These are phyloP conservation scores for Trametes hirsuta DNA, from an alignment of 1,284 basidiomycete species.

Conservation along the genomic window DNA sequence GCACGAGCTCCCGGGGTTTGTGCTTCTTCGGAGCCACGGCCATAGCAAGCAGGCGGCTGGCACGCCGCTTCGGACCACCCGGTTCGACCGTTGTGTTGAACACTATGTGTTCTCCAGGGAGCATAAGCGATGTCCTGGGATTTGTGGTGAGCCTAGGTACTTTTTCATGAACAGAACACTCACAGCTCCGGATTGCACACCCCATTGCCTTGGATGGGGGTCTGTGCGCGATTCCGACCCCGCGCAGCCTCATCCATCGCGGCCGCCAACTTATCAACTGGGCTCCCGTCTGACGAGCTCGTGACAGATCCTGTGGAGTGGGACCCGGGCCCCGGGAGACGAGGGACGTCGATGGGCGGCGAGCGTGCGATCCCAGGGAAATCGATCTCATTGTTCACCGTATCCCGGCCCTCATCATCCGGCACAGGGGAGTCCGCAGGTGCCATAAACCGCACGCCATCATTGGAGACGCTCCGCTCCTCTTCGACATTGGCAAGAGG, in stretches of 20 bases:
- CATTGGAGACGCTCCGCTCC: constrained; percentile 14
- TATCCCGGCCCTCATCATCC: constrained; percentile 33
- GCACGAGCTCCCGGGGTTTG: constrained; percentile 57
- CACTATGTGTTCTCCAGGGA: constrained; percentile 49
- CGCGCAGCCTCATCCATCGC: constrained; percentile 42
- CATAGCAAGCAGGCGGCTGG: constrained; percentile 59
- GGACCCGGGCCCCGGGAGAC: constrained; percentile 32
- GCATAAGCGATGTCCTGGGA: constrained; percentile 45
- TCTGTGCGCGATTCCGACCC: constrained; percentile 56
- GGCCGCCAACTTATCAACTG: constrained; percentile 43
- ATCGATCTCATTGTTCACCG: constrained; percentile 31
- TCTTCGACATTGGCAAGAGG: constrained; percentile 21
- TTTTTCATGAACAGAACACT: constrained; percentile 23
- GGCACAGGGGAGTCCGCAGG: constrained; percentile 20
- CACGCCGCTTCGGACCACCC: constrained; percentile 57
- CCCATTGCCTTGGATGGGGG: constrained; percentile 59
- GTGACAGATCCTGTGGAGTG: constrained; percentile 41
- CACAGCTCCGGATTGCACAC: constrained; percentile 49
- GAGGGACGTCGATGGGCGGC: constrained; percentile 37
- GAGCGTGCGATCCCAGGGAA: constrained; percentile 40
- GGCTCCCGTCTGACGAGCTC: constrained; percentile 55
- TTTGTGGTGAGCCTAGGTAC: neutral
- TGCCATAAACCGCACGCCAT: constrained; percentile 28
- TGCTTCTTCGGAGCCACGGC: constrained; percentile 52
- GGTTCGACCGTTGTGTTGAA: constrained; percentile 58